phyloP scores from a whole-genome alignment of 805 yeast genomes.

The Debaryomyces prosopidis region DNA sequence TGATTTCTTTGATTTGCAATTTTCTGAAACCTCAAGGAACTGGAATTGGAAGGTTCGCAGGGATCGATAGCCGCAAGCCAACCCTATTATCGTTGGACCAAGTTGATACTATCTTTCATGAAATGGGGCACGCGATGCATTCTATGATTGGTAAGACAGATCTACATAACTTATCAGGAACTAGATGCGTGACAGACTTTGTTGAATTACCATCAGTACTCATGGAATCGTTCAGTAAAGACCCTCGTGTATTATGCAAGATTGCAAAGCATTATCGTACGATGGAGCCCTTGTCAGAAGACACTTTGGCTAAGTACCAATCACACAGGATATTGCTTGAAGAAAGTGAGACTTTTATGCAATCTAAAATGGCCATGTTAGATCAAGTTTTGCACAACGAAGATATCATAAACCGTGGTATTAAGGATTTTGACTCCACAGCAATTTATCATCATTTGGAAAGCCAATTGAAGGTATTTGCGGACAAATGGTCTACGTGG shows the following conservation, averaged over 20 bases:
- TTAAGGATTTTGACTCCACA: conserved; percentile 51
- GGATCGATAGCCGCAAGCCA: conserved; percentile 26
- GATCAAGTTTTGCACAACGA: conserved; percentile 76
- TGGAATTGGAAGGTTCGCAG: conserved; percentile 29
- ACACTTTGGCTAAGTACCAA: conserved; percentile 52
- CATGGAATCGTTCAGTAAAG: conserved; percentile 90
- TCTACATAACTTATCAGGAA: conserved; percentile 90
- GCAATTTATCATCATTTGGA: conserved; percentile 69
- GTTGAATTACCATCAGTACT: conserved; percentile 96
- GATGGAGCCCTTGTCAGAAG: conserved; percentile 55
- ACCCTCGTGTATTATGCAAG: conserved; percentile 67
- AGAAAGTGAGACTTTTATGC: conserved; percentile 78
- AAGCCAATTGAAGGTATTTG: conserved; percentile 55
- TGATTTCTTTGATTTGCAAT: conserved; percentile 86
- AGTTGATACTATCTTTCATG: conserved; percentile 93
- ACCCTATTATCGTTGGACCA: conserved; percentile 72
- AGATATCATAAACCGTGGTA: conserved; percentile 22
- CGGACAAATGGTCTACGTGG: conserved; percentile 77
- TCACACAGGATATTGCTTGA: conserved; percentile 53
- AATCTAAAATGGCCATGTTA: conserved; percentile 83
- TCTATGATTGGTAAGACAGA: conserved; percentile 93
- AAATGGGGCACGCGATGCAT: conserved; percentile 99
- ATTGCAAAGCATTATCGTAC: conserved; percentile 76
- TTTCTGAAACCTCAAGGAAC: conserved; percentile 46
- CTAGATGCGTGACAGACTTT: conserved; percentile 93